A percentile compares a stretch with the other conserved stretches of the same genome.
phyloP scores from a whole-genome alignment of 495 filamentous ascomycete species.

The Penicillium canariense region DNA sequence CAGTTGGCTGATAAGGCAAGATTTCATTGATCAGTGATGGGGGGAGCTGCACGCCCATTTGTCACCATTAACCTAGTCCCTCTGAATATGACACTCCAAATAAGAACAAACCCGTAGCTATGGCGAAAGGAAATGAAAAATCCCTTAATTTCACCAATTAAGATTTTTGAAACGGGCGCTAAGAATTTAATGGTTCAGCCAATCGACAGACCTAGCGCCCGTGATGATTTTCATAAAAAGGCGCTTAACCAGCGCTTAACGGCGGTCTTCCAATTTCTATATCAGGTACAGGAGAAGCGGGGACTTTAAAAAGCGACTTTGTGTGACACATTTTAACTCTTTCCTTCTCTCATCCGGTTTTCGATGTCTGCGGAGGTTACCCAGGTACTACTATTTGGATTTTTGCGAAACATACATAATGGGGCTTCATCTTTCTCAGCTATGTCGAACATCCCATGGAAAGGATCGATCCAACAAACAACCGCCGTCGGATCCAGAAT shows the following conservation, averaged over 20 bases:
- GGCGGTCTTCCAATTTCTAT: not conserved
- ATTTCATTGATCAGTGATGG: no score
- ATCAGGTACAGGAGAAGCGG: not conserved
- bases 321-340: not conserved
- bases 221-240: not conserved
- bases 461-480: not conserved
- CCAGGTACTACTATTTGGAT: not conserved
- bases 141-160: not conserved
- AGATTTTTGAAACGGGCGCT: slow-evolving; percentile 1
- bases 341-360: not conserved
- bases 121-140: no score
- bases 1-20: no score
- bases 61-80: no score
- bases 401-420: not conserved
- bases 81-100: no score
- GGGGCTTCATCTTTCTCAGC: not conserved
- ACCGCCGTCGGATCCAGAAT: not conserved
- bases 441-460: not conserved
- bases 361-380: not conserved
- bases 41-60: no score
- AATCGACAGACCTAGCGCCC: not conserved
- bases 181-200: slow-evolving; percentile 4
- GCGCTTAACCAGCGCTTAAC: slow-evolving; percentile 4
- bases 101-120: no score
- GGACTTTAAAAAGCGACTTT: not conserved